These are phyloP conservation scores for Hylodesmum podocarpum DNA, from an alignment of 306 rosid genomes.

Conservation along the genomic window DNA sequence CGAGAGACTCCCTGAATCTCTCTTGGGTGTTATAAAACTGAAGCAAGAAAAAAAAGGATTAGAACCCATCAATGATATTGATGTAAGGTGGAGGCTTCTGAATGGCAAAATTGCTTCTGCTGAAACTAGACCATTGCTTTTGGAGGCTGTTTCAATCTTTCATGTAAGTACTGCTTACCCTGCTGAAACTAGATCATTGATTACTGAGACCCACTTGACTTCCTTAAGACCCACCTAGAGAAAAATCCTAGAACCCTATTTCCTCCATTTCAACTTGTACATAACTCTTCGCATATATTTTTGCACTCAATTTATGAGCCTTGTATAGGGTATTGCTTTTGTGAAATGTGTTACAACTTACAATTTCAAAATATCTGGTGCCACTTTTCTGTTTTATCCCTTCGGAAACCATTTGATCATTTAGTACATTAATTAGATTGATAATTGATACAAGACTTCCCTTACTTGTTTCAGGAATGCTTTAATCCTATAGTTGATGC, in stretches of 20 bases:
- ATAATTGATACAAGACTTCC: conserved; percentile 18
- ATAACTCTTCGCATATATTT: background rate
- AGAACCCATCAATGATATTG: conserved; percentile 47
- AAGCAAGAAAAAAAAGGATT: conserved; percentile 64
- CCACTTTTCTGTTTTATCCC: conserved; percentile 16
- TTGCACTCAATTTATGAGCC: background rate
- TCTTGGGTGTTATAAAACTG: conserved; percentile 51
- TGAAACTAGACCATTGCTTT: conserved; percentile 77
- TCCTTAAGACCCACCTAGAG: background rate
- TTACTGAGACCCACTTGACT: no score
- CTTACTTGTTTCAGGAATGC: conserved; percentile 68
- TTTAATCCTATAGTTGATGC: conserved; percentile 86
- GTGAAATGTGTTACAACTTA: background rate
- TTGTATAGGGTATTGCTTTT: background rate
- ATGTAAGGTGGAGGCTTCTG: conserved; percentile 81
- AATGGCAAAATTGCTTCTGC: conserved; percentile 82
- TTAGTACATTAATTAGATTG: background rate
- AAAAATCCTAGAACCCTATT: background rate
- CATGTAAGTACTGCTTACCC: conserved; percentile 56
- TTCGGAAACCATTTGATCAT: background rate
- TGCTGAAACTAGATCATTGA: background rate
- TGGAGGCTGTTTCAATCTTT: conserved; percentile 85
- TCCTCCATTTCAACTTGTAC: background rate
- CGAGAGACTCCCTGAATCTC: conserved; percentile 73
- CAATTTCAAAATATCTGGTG: conserved; percentile 1